Conservation (phyloP, 148 eudicot species). For the Vaccinium macrocarpon region DNA sequence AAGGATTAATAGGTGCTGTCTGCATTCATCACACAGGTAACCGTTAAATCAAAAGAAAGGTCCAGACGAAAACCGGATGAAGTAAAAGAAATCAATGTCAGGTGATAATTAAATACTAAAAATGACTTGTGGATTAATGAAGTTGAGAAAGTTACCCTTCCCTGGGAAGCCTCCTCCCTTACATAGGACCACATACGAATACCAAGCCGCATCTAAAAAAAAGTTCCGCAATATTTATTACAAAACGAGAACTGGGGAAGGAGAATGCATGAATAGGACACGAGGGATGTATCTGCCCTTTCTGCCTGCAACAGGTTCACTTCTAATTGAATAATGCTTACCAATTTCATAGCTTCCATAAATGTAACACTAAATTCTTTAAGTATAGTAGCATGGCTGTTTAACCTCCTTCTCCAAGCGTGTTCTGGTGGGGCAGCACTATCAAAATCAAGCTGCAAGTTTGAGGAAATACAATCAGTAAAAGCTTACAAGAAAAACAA, state of each 20-base stretch:
- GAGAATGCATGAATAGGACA: neutral
- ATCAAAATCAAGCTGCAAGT: slow-evolving; percentile 75
- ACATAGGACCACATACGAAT: slow-evolving; percentile 92
- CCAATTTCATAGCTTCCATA: slow-evolving; percentile 90
- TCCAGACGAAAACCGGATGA: neutral
- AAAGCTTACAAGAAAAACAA: neutral
- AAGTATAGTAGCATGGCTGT: slow-evolving; percentile 83
- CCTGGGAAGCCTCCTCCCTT: slow-evolving; percentile 95
- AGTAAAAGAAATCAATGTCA: neutral
- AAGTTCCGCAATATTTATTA: slow-evolving; percentile 12
- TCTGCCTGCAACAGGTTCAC: neutral
- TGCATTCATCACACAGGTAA: slow-evolving; percentile 28
- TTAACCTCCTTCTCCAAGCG: slow-evolving; percentile 94
- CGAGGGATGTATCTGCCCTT: neutral
- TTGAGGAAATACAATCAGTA: slow-evolving; percentile 10
- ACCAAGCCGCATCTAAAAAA: slow-evolving; percentile 80
- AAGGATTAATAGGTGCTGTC: slow-evolving; percentile 99
- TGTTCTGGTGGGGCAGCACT: slow-evolving; percentile 93
- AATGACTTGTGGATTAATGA: slow-evolving; percentile 7
- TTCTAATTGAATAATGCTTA: slow-evolving; percentile 20
- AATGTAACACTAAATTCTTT: slow-evolving; percentile 94
- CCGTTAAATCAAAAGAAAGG: slow-evolving; percentile 3
- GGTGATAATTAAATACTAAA: neutral
- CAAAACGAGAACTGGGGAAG: slow-evolving; percentile 2
- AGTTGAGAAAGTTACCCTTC: slow-evolving; percentile 63